Evolutionary conservation across 768 basidiomycete genomes (phyloP).

Genomic region (Russula olivacea): DNA sequence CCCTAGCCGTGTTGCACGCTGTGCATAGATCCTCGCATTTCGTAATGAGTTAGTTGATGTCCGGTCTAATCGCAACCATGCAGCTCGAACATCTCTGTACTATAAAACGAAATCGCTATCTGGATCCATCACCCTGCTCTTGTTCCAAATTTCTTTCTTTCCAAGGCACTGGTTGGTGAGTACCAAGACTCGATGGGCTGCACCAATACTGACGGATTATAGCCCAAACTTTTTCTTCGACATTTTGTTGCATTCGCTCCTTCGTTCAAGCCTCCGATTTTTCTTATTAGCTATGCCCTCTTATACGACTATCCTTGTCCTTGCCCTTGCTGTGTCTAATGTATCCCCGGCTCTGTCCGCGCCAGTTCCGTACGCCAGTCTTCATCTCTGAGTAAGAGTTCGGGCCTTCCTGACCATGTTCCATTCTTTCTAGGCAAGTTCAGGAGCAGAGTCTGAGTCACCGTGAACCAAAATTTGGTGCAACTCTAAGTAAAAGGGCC

Average conservation of each 20-base stretch:
- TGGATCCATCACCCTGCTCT: background rate
- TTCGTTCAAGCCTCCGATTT: background rate
- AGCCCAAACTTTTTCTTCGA: background rate
- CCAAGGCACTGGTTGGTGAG: conserved; percentile 17
- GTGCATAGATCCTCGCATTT: no score
- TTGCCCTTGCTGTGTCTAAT: background rate
- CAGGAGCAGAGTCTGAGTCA: background rate
- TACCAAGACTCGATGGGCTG: background rate
- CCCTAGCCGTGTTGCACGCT: no score
- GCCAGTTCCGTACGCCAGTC: background rate
- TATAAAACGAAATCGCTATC: background rate
- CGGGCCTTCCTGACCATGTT: background rate
- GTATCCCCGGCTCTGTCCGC: conserved; percentile 1
- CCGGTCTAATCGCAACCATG: background rate
- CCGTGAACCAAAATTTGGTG: background rate
- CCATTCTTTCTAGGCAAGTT: background rate
- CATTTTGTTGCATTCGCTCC: background rate
- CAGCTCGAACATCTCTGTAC: background rate
- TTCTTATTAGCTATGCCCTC: background rate
- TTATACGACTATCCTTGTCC: background rate
- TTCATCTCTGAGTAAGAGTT: background rate
- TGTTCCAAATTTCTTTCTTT: background rate
- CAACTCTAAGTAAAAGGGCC: no score
- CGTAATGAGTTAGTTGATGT: background rate
- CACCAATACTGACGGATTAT: background rate